Evolutionary conservation across 345 rosid genomes (phyloP), one percentile per base, ranked within the genome.

Genomic region (Eucalyptus paniculata): DNA sequence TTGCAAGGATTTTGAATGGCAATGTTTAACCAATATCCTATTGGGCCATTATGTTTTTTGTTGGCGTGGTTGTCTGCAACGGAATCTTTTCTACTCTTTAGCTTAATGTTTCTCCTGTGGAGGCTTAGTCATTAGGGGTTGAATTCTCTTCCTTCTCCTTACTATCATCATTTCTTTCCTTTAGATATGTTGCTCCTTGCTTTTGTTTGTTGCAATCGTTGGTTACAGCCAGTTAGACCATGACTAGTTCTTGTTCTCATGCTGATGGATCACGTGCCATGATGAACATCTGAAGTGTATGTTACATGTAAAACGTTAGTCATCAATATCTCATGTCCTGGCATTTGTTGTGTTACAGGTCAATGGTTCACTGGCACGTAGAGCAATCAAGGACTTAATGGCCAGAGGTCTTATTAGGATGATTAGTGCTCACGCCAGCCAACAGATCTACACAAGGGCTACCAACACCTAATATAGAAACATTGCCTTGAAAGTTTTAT

Each of bases 371-470:
- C 93, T 95, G 86, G 98, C 98, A 47, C 90, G 95, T 82, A 92
- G 89, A 89, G 98, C 96, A 14, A 96, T 95, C 87, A 93, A 92
- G 94, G 98, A 96, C 87, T 92, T 95, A 88, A 93, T 93, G 98
- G 98, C 97, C 0, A 95, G 94, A 90, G 97, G 97, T 60, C 91
- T 93, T 54, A 92, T 94, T 88, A 93, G 98, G 93, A 96, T 94
- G 96, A 92, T 96, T 2, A 91, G 95, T 37, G 89, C 95, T 13
- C 95, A 95, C 87, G 89, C 97, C 69, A 95, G 97, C 93, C 97
- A 95, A 94, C 94, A 95, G 92, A 95, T 96, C 89, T 95, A 94
- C 93, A 95, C 98, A 12, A 94, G 96, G 90, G 97, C 96, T 23
- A 95, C 96, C 90, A 94, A 96, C 93, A 92, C 96, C 69, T 94